Base-by-base conservation (phyloP, 768 basidiomycete species). In the Serendipita sp. region DNA sequence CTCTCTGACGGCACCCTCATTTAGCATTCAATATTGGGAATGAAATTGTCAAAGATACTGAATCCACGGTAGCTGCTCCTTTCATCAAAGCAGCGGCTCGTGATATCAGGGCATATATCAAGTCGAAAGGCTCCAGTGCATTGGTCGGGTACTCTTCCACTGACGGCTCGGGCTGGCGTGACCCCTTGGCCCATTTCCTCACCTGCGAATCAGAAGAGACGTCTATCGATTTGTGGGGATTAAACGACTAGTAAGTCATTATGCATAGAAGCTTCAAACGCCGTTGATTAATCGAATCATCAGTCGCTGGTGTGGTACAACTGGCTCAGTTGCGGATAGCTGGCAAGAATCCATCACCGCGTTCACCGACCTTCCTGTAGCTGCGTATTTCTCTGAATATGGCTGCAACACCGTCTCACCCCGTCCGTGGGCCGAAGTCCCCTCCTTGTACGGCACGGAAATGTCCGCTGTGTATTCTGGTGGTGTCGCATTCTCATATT, bases 51-150 rank as follows among this genome's bases (percentile, higher is more conserved):
- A 87, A 84, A 36, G 79, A 79, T 29, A 71, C 77, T 8, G 63
- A 66, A 18, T 74, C 75, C 62, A 88, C 88, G 15, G 76, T 75
- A 34, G 82, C 85, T 8, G 83, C 85, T 15, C 80, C 91, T 3
- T 96, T 82, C 72, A 81, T 96, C 71, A 94, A 93, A 73, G 91
- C 91, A 44, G 93, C 93, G 27, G 90, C 91, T 31, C 84, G 93
- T 44, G 93, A 96, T 71, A 76, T 83, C 67, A 92, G 84, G 71
- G 82, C 91, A 4, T 95, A 92, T 73, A 77, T 96, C 3, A 79
- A 76, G 37, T 86, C 86, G 0, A 85, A 83, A 69, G 74, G 76
- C 13, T 88, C 83, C 0, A 66, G 65, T 15, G 81, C 79, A 5
- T 81, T 94, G 16, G 83, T 94, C 33, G 90, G 88, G 3, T 96